Conservation (phyloP, 1,284 basidiomycete species). For the Anthracocystis panici-leucophaei region DNA sequence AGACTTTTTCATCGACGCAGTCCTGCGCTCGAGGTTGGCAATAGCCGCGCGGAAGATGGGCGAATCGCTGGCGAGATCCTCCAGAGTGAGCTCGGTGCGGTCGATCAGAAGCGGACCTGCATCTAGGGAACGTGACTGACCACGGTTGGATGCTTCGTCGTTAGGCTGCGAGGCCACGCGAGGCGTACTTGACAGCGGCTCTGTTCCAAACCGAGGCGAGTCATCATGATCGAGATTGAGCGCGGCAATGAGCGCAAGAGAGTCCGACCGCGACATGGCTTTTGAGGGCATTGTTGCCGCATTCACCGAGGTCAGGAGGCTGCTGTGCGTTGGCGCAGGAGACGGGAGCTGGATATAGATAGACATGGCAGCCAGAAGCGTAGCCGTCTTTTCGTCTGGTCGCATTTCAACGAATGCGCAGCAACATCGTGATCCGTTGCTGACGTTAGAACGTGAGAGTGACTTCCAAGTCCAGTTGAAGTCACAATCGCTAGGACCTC, state of each 20-base stretch:
- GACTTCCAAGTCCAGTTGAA: slow-evolving; percentile 54
- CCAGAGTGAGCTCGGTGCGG: slow-evolving; percentile 54
- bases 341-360: slow-evolving; percentile 35
- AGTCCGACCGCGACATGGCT: slow-evolving; percentile 25
- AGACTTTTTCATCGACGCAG: slow-evolving; percentile 45
- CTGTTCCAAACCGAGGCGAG: background rate
- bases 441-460: slow-evolving; percentile 7
- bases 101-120: slow-evolving; percentile 24
- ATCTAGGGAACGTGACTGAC: background rate
- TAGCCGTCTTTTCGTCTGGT: slow-evolving; percentile 11
- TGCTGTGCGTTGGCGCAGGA: slow-evolving; percentile 1
- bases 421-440: slow-evolving; percentile 25
- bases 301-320: background rate
- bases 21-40: slow-evolving; percentile 54
- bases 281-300: background rate
- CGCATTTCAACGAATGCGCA: slow-evolving; percentile 52
- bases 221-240: slow-evolving; percentile 24
- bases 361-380: slow-evolving; percentile 31
- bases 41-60: slow-evolving; percentile 60
- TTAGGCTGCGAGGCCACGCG: background rate
- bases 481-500: slow-evolving; percentile 45
- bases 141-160: background rate
- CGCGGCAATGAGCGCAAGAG: slow-evolving; percentile 35
- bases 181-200: background rate
- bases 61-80: slow-evolving; percentile 50